Percentiles rank a stretch among this genome's conserved stretches.
phyloP scores from a whole-genome alignment of 345 rosid species.

The Passiflora organensis region DNA sequence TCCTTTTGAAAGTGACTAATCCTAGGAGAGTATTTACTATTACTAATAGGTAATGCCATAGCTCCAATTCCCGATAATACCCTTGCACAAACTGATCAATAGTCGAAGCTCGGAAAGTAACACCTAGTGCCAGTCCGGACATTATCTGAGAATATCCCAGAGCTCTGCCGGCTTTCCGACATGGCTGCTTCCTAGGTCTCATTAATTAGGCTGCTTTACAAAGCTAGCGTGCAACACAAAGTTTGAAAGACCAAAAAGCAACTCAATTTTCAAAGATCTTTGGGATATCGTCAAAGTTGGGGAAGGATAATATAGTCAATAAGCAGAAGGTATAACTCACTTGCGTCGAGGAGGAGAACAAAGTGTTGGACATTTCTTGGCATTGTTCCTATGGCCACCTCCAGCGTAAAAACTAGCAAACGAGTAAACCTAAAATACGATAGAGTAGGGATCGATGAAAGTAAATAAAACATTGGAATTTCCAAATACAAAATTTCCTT shows the following conservation, averaged over 20 bases:
- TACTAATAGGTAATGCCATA: neutral
- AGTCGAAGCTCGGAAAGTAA: constrained; percentile 20
- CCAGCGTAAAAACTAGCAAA: constrained; percentile 79
- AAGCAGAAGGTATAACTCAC: constrained; percentile 34
- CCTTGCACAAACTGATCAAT: constrained; percentile 24
- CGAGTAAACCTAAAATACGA: constrained; percentile 55
- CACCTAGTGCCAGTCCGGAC: constrained; percentile 42
- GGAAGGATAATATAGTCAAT: neutral
- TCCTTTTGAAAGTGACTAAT: constrained; percentile 28
- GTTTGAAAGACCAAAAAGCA: constrained; percentile 10
- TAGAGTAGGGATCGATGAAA: neutral
- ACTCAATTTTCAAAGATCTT: constrained; percentile 9
- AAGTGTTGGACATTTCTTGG: constrained; percentile 67
- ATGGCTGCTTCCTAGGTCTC: constrained; percentile 8
- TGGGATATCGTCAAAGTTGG: neutral
- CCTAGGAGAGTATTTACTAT: constrained; percentile 7
- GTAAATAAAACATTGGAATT: neutral
- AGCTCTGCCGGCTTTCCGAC: constrained; percentile 40
- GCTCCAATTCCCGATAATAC: constrained; percentile 49
- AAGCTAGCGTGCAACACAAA: constrained; percentile 19
- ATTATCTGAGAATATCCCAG: constrained; percentile 32
- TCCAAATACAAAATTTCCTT: no score
- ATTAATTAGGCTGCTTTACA: constrained; percentile 22
- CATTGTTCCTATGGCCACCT: constrained; percentile 81
- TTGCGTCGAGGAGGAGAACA: constrained; percentile 84